These are phyloP conservation scores for Meyerozyma athensensis DNA, from an alignment of 1,139 yeast genomes.

Conservation along the genomic window DNA sequence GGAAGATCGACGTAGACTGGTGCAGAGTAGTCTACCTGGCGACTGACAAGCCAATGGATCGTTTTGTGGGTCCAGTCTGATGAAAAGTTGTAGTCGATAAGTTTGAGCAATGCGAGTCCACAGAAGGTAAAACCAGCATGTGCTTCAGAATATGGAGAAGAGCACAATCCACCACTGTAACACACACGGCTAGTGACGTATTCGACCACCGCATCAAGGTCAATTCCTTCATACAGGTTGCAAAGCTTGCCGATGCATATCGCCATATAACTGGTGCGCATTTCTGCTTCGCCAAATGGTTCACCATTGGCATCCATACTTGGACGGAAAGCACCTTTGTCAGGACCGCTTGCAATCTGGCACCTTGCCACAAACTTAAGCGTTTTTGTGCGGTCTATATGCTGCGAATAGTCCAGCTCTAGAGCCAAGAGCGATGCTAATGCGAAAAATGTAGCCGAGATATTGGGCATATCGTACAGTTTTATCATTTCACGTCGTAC, in stretches of 20 bases:
- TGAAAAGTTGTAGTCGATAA: conserved; percentile 30
- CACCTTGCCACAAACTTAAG: conserved; percentile 49
- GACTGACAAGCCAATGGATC: conserved; percentile 53
- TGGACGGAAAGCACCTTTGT: conserved; percentile 47
- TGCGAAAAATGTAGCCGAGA: conserved; percentile 69
- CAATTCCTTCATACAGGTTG: conserved; percentile 26
- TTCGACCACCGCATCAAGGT: conserved; percentile 30
- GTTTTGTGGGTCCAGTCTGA: conserved; percentile 34
- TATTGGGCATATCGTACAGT: conserved; percentile 52
- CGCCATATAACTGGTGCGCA: conserved; percentile 75
- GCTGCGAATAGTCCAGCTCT: conserved; percentile 31
- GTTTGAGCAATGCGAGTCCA: conserved; percentile 60
- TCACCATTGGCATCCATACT: conserved; percentile 24
- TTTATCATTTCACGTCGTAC: conserved; percentile 12
- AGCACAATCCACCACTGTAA: conserved; percentile 63
- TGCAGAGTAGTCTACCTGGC: conserved; percentile 50
- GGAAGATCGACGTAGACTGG: conserved; percentile 17
- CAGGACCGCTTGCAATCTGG: conserved; percentile 54
- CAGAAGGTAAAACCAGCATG: conserved; percentile 91
- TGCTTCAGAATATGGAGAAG: conserved; percentile 48
- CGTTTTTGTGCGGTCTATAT: conserved; percentile 40
- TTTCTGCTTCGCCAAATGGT: conserved; percentile 60
- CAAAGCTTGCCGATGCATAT: conserved; percentile 55
- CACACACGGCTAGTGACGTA: conserved; percentile 43
- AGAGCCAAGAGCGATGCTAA: conserved; percentile 47